phyloP scores from a whole-genome alignment of 1,139 yeast genomes.

The Wickerhamiella infanticola region DNA sequence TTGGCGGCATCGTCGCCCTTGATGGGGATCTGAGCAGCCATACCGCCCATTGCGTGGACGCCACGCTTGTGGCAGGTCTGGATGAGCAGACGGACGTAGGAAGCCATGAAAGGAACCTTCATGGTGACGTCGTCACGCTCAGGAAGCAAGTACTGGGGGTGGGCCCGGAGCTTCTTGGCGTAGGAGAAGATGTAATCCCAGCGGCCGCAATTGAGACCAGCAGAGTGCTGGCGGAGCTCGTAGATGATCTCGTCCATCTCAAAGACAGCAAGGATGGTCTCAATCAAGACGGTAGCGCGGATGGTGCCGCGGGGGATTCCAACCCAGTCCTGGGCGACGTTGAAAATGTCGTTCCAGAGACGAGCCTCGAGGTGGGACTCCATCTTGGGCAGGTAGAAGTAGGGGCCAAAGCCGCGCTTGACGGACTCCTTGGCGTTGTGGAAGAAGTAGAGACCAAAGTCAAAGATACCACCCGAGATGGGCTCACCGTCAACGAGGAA shows the following conservation, averaged over 20 bases:
- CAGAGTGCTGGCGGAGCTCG: slow-evolving; percentile 57
- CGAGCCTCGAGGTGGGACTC: slow-evolving; percentile 69
- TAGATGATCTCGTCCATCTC: slow-evolving; percentile 73
- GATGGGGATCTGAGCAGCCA: slow-evolving; percentile 76
- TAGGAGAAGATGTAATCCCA: slow-evolving; percentile 72
- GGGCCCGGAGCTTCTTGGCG: slow-evolving; percentile 51
- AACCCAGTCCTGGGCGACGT: slow-evolving; percentile 51
- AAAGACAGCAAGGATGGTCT: slow-evolving; percentile 62
- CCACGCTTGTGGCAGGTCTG: slow-evolving; percentile 61
- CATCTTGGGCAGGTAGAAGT: slow-evolving; percentile 68
- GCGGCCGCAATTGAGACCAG: slow-evolving; percentile 69
- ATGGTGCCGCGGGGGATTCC: slow-evolving; percentile 56
- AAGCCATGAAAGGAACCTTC: slow-evolving; percentile 61
- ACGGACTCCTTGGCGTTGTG: slow-evolving; percentile 52
- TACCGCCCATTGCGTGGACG: slow-evolving; percentile 72
- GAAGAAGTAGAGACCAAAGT: slow-evolving; percentile 62
- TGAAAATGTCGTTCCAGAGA: slow-evolving; percentile 65
- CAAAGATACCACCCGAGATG: slow-evolving; percentile 58
- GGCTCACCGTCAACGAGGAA: slow-evolving; percentile 62
- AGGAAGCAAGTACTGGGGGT: slow-evolving; percentile 48
- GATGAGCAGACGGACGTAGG: slow-evolving; percentile 52
- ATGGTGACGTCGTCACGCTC: slow-evolving; percentile 62
- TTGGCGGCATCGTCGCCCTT: slow-evolving; percentile 52
- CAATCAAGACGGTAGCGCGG: slow-evolving; percentile 64
- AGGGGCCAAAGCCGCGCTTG: slow-evolving; percentile 54